Evolutionary conservation across 1,284 basidiomycete genomes (phyloP).

Genomic region (Ceratobasidium papillatum): DNA sequence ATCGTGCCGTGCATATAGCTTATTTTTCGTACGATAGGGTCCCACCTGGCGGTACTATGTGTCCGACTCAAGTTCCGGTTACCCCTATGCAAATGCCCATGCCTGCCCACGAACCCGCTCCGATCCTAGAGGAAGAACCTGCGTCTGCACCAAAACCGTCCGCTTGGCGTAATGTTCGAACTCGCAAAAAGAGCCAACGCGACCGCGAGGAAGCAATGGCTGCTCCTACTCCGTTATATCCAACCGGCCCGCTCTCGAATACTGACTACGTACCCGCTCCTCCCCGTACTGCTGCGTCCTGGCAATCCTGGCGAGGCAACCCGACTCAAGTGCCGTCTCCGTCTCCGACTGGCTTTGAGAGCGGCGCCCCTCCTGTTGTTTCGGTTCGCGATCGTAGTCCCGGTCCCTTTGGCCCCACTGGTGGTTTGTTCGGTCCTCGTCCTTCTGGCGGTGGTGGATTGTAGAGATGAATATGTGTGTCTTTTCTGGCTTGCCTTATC

Average conservation of each 20-base stretch:
- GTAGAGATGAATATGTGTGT: neutral
- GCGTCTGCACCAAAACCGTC: constrained; percentile 27
- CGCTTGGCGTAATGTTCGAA: constrained; percentile 37
- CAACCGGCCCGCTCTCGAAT: constrained; percentile 39
- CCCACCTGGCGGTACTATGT: constrained; percentile 26
- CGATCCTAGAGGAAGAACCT: constrained; percentile 27
- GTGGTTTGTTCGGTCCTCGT: constrained; percentile 38
- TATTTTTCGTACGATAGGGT: constrained; percentile 12
- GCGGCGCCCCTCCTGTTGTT: constrained; percentile 39
- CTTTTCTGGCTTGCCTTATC: constrained; percentile 10
- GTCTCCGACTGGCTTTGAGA: constrained; percentile 21
- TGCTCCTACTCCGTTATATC: constrained; percentile 34
- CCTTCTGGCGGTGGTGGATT: constrained; percentile 34
- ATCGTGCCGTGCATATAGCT: neutral
- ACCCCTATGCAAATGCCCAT: constrained; percentile 3
- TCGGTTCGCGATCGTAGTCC: constrained; percentile 44
- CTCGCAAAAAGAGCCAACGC: constrained; percentile 40
- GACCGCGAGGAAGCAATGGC: constrained; percentile 39
- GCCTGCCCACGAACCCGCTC: constrained; percentile 40
- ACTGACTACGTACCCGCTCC: constrained; percentile 38
- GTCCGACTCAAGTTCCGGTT: constrained; percentile 23
- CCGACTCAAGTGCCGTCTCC: constrained; percentile 34
- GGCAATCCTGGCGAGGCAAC: constrained; percentile 40
- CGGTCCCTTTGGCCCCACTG: constrained; percentile 43
- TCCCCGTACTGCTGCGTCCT: constrained; percentile 38